These are phyloP conservation scores for Solanum hybrid DNA, from an alignment of 305 asterid species.

Conservation along the genomic window DNA sequence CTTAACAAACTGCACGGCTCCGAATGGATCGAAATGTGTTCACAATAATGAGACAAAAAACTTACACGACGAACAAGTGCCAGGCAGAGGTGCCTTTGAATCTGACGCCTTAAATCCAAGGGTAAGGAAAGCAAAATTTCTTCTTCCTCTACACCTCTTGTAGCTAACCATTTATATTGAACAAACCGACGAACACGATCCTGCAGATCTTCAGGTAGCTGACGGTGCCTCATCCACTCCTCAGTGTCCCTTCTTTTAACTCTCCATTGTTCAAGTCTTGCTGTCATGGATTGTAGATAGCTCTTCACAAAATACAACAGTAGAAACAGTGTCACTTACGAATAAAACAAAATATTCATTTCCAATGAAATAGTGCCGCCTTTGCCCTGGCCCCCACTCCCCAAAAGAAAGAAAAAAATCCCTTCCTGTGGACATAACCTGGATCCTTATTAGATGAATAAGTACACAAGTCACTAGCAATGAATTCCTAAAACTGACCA, in stretches of 20 bases:
- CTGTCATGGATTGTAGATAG: conserved; percentile 70
- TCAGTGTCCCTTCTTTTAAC: conserved; percentile 73
- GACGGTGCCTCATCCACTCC: conserved; percentile 96
- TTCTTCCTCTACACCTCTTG: conserved; percentile 85
- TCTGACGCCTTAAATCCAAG: conserved; percentile 59
- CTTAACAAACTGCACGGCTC: background rate
- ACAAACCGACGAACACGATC: conserved; percentile 73
- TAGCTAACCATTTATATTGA: conserved; percentile 78
- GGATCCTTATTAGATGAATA: background rate
- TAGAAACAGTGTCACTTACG: background rate
- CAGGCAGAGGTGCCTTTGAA: conserved; percentile 80
- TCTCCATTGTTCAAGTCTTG: conserved; percentile 93
- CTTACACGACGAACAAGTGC: conserved; percentile 89
- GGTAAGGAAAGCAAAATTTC: conserved; percentile 65
- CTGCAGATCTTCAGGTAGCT: conserved; percentile 65
- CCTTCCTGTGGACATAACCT: background rate
- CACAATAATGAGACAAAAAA: background rate
- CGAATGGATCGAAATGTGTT: background rate
- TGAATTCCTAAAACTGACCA: background rate
- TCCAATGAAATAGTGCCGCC: background rate
- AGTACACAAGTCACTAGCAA: background rate
- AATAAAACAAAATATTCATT: background rate
- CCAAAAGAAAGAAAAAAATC: background rate
- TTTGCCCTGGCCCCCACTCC: background rate
- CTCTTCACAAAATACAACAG: conserved; percentile 30